Evolutionary conservation across 768 basidiomycete species (phyloP), one percentile per base, ranked within the genome.

Genomic region (Strobilomyces echinocephalus): DNA sequence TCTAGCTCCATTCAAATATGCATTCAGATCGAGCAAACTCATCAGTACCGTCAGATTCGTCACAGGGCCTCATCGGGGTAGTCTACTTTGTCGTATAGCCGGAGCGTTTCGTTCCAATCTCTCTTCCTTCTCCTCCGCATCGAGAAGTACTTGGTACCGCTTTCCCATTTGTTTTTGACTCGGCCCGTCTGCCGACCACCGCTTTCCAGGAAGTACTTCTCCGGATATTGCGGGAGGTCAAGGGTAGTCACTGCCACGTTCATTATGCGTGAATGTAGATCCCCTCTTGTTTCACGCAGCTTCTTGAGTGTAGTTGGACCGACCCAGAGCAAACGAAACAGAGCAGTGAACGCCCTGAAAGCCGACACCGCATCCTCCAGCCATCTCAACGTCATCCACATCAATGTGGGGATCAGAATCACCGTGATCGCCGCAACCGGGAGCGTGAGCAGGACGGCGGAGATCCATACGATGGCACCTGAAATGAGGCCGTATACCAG

Each of bases 381-480:
- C 90, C 91, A 94, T 47, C 92, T 82, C 55, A 95, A 74, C 16
- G 87, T 80, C 74, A 93, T 84, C 91, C 92, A 95, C 92, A 94
- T 92, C 59, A 85, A 62, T 5, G 77, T 74, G 3, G 91, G 91
- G 7, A 91, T 78, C 28, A 82, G 62, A 48, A 84, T 63, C 26
- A 77, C 62, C 5, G 86, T 86, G 50, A 89, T 63, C 10, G 69
- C 63, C 8, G 82, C 76, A 57, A 87, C 68, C 3, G 83, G 87
- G 60, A 87, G 74, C 0, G 88, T 89, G 39, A 85, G 34, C 34
- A 83, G 34, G 28, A 83, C 71, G 12, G 79, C 70, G 16, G 67
- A 55, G 33, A 76, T 49, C 82, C 88, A 91, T 30, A 91, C 88
- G 49, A 77, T 72, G 4, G 88, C 54, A 1, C 89, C 90, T 0